Conservation (phyloP, 495 filamentous ascomycete genomes). For the Hyphodiscus hymeniophilus region DNA sequence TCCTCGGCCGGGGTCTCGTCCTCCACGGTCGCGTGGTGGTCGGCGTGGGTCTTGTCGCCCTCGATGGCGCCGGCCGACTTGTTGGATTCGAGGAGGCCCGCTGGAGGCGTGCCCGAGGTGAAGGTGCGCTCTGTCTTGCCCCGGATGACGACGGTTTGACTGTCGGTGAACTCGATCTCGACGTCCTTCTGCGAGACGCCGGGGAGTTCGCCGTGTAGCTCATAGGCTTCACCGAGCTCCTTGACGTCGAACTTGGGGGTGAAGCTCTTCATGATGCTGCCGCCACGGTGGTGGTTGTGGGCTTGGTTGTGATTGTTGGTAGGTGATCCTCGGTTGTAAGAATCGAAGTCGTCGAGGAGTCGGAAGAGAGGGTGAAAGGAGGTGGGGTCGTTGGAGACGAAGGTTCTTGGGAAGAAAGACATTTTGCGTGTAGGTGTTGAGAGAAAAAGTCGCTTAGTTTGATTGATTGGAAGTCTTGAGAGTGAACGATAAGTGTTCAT, state of each 20-base stretch:
- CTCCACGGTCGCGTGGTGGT: constrained; percentile 55
- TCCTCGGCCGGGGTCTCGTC: constrained; percentile 33
- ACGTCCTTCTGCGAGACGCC: constrained; percentile 73
- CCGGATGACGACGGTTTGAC: constrained; percentile 63
- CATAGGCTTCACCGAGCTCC: constrained; percentile 58
- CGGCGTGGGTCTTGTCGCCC: constrained; percentile 25
- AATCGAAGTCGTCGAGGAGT: constrained; percentile 68
- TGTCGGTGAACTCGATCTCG: constrained; percentile 77
- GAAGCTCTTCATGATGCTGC: constrained; percentile 38
- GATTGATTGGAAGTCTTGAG: constrained; percentile 13
- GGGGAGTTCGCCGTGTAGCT: constrained; percentile 83
- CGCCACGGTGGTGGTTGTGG: constrained; percentile 11
- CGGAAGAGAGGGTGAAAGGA: constrained; percentile 64
- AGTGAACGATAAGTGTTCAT: constrained; percentile 22
- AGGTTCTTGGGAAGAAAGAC: constrained; percentile 55
- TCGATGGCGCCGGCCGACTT: constrained; percentile 23
- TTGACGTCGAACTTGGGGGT: constrained; percentile 73
- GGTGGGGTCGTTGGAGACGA: constrained; percentile 25
- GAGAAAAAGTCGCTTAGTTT: constrained; percentile 4
- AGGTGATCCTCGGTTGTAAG: constrained; percentile 32
- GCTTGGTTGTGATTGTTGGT: constrained; percentile 16
- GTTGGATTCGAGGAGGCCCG: constrained; percentile 26
- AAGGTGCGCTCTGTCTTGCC: constrained; percentile 58
- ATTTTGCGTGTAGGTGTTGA: constrained; percentile 37
- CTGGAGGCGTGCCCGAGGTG: constrained; percentile 33